phyloP scores from a whole-genome alignment of 768 basidiomycete species.

The Trametopsis cervina region DNA sequence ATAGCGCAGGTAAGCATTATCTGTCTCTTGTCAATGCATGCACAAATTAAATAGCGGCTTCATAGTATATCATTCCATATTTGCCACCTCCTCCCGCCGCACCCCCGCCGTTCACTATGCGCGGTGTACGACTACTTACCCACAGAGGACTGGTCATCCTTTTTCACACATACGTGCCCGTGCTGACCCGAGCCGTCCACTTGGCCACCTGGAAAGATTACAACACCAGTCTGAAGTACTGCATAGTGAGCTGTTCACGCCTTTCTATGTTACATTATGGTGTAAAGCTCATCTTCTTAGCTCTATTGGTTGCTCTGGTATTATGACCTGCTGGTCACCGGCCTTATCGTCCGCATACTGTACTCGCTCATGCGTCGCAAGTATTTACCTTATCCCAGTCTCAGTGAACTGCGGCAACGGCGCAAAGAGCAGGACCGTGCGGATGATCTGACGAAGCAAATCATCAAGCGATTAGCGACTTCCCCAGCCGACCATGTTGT shows the following conservation, averaged over 20 bases:
- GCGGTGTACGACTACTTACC: conserved; percentile 41
- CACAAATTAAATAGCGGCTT: neutral
- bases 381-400: conserved; percentile 47
- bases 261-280: neutral
- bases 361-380: conserved; percentile 42
- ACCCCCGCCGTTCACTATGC: conserved; percentile 45
- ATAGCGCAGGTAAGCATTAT: conserved; percentile 12
- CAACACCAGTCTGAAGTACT: conserved; percentile 40
- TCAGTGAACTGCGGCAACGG: conserved; percentile 46
- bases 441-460: conserved; percentile 41
- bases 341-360: conserved; percentile 39
- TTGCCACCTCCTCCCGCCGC: conserved; percentile 36
- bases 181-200: conserved; percentile 30
- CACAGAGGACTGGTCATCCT: conserved; percentile 51
- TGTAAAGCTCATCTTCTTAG: conserved; percentile 26
- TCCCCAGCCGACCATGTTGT: conserved; percentile 39
- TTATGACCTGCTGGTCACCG: conserved; percentile 47
- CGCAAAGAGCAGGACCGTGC: conserved; percentile 43
- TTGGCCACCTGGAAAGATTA: conserved; percentile 53
- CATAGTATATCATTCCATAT: conserved; percentile 30
- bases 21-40: conserved; percentile 7
- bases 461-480: conserved; percentile 39
- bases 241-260: conserved; percentile 35
- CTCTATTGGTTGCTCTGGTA: conserved; percentile 62
- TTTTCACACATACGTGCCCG: conserved; percentile 42